Evolutionary conservation across 2,329 filamentous ascomycete species (phyloP).

Genomic region (Paracamarosporium sp.): DNA sequence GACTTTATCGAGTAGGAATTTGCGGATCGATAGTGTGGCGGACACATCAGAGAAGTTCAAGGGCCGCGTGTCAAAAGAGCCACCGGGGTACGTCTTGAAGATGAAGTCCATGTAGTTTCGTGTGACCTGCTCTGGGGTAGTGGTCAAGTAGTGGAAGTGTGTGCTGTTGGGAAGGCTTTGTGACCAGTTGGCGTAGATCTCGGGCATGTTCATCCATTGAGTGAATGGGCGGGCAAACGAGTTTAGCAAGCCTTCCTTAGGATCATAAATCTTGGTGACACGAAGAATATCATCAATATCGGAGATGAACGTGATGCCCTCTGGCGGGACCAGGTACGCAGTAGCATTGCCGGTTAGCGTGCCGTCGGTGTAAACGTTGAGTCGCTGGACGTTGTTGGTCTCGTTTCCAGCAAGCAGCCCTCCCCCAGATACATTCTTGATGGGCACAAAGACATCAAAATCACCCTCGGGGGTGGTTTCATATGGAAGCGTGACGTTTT

Average conservation of each 20-base stretch:
- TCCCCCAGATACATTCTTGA: conserved; percentile 63
- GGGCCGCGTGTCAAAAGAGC: conserved; percentile 75
- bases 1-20: conserved; percentile 72
- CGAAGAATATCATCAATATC: conserved; percentile 83
- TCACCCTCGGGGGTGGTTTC: conserved; percentile 72
- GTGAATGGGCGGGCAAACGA: conserved; percentile 75
- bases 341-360: conserved; percentile 74
- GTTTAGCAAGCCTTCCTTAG: conserved; percentile 76
- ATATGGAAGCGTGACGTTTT: conserved; percentile 69
- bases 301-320: conserved; percentile 74
- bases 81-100: conserved; percentile 77
- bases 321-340: conserved; percentile 74
- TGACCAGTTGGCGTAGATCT: conserved; percentile 79
- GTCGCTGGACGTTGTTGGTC: conserved; percentile 68
- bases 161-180: conserved; percentile 65
- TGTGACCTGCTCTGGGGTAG: conserved; percentile 78
- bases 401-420: conserved; percentile 67
- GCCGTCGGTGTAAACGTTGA: conserved; percentile 72
- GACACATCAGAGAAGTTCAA: conserved; percentile 79
- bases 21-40: conserved; percentile 75
- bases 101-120: conserved; percentile 82
- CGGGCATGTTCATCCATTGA: conserved; percentile 80
- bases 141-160: conserved; percentile 84
- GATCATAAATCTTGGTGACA: conserved; percentile 81
- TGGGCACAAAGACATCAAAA: conserved; percentile 73